Base-by-base conservation (phyloP, 768 basidiomycete genomes). In the Auricularia auricula-judae region DNA sequence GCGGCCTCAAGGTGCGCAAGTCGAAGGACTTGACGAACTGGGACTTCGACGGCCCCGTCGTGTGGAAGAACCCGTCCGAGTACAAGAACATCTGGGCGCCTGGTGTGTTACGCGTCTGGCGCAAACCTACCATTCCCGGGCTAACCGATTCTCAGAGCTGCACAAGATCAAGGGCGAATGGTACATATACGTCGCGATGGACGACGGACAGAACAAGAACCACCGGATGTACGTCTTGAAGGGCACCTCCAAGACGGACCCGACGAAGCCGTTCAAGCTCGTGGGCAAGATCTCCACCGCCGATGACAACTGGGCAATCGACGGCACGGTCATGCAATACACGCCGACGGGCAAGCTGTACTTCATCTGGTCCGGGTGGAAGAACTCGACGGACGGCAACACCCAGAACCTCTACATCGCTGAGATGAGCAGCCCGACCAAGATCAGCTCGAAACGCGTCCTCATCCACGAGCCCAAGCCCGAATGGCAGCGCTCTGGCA, bases 361-460 rank as follows among this genome's bases (percentile, higher is more conserved):
- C 56, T 59, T 59, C 56, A 59, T 59, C 23, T 59, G 56, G 56
- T 29, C 23, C 23, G 56, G 56, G 14, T 59, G 56, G 56, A 5
- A 5, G 29, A 18, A 33, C 14, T 1, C 23, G 23, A 35, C 23
- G 23, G 29, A 14, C 56, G 56, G 56, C 2, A 10, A 33, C 56
- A 14, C 5, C 16, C 56, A 59, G 56, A 59, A 59, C 56, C 56
- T 59, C 10, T 59, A 59, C 56, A 59, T 59, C 56, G 56, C 56
- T 4, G 23, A 59, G 56, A 59, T 59, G 56, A n/a, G 56, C 33
- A 34, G 56, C 56, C 56, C 56, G 14, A 59, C 56, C 56, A 59
- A 59, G 56, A 23, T 59, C 56, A n/a, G 56, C 34, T 29, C 29
- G 5, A 34, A 59, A 5, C 56, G 56, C 56, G 56, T 35, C 16